Conservation (phyloP, 75 land plant species). For the Cunninghamia lanceolata region DNA sequence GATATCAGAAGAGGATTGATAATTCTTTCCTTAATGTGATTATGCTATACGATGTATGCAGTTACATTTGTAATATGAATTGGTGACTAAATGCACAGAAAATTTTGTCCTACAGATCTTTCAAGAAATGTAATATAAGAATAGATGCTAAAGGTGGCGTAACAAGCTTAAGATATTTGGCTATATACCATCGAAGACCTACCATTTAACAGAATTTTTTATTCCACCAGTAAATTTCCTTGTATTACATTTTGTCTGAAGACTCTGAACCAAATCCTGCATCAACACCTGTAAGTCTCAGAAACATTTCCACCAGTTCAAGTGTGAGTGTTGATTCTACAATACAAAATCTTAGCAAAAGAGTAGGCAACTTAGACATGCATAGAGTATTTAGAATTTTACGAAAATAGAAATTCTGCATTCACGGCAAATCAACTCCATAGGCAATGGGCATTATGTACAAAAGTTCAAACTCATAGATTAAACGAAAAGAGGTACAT, state of each 20-base stretch:
- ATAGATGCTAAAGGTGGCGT: neutral
- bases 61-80: neutral
- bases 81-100: neutral
- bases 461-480: neutral
- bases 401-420: neutral
- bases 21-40: neutral
- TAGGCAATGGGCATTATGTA: neutral
- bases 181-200: neutral
- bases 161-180: neutral
- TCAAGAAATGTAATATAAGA: neutral
- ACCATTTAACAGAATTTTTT: neutral
- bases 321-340: neutral
- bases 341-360: neutral
- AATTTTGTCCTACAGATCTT: neutral
- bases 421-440: neutral
- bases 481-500: neutral
- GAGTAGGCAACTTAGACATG: neutral
- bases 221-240: neutral
- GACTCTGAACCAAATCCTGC: neutral
- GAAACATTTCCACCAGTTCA: neutral
- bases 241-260: neutral
- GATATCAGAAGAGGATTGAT: neutral
- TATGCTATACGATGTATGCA: neutral
- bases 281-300: neutral
- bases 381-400: neutral